Conservation (phyloP, 2,329 filamentous ascomycete species). For the Colletotrichum agaves region DNA sequence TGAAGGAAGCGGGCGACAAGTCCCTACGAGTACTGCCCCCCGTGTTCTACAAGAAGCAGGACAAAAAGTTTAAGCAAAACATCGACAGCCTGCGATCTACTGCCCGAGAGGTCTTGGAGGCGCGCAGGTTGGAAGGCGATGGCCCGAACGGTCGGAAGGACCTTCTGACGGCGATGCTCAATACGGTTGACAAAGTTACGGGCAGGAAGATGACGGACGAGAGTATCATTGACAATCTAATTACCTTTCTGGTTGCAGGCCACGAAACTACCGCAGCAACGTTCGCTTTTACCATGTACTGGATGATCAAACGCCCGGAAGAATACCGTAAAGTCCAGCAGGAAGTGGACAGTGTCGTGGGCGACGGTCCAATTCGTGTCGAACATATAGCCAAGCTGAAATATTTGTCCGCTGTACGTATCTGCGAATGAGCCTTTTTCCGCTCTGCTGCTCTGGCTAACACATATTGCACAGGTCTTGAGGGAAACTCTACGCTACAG, state of each 20-base stretch:
- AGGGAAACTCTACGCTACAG: slow-evolving; percentile 59
- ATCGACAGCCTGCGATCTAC: slow-evolving; percentile 63
- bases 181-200: slow-evolving; percentile 71
- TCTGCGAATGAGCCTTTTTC: slow-evolving; percentile 12
- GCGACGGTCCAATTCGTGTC: slow-evolving; percentile 63
- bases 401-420: slow-evolving; percentile 66
- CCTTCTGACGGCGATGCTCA: slow-evolving; percentile 73
- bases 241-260: slow-evolving; percentile 74
- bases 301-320: slow-evolving; percentile 71
- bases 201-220: slow-evolving; percentile 68
- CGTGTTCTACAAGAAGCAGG: slow-evolving; percentile 56
- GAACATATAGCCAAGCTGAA: slow-evolving; percentile 71
- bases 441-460: background rate
- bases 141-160: slow-evolving; percentile 64
- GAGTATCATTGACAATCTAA: slow-evolving; percentile 73
- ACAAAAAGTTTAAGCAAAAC: slow-evolving; percentile 59
- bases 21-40: slow-evolving; percentile 57
- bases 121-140: slow-evolving; percentile 64
- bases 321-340: slow-evolving; percentile 69
- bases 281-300: slow-evolving; percentile 72
- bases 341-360: slow-evolving; percentile 75
- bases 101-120: slow-evolving; percentile 67
- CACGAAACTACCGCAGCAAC: slow-evolving; percentile 77
- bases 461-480: slow-evolving; percentile 50
- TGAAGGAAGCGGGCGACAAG: slow-evolving; percentile 64